Percentiles rank a stretch among this genome's conserved stretches.
Evolutionary conservation across 1,139 yeast genomes (phyloP).

Genomic region (Lodderomyces orthopsilosis): DNA sequence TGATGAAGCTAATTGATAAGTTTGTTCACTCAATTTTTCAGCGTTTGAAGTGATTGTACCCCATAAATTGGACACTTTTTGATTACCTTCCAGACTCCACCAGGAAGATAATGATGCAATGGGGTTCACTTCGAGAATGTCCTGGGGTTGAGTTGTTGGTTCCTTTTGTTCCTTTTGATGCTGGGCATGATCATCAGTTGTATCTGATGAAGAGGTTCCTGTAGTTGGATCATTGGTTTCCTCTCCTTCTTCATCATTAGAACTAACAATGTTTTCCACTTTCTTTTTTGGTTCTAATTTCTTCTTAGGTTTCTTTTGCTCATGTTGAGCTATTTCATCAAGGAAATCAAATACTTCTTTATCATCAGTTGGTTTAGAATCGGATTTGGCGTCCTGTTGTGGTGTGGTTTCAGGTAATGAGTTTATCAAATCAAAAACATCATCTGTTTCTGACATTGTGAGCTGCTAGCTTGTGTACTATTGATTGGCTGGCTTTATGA

Average conservation of each 20-base stretch:
- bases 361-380: slow-evolving; percentile 8
- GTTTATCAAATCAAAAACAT: slow-evolving; percentile 85
- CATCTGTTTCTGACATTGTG: slow-evolving; percentile 41
- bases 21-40: slow-evolving; percentile 38
- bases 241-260: slow-evolving; percentile 7
- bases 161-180: slow-evolving; percentile 7
- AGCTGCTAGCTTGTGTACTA: too few species aligned
- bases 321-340: slow-evolving; percentile 69
- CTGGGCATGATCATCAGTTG: slow-evolving; percentile 12
- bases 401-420: slow-evolving; percentile 66
- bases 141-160: neutral
- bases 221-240: slow-evolving; percentile 12
- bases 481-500: too few species aligned
- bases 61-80: slow-evolving; percentile 70
- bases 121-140: slow-evolving; percentile 49
- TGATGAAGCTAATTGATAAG: slow-evolving; percentile 42
- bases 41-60: slow-evolving; percentile 52
- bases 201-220: slow-evolving; percentile 9
- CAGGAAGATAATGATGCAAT: slow-evolving; percentile 70
- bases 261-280: neutral
- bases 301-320: slow-evolving; percentile 22
- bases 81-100: slow-evolving; percentile 79
- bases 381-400: slow-evolving; percentile 18
- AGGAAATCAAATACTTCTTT: slow-evolving; percentile 83
- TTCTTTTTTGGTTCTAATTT: slow-evolving; percentile 29